Evolutionary conservation across 495 filamentous ascomycete species (phyloP), one percentile per base, ranked within the genome.

Genomic region (Penicillium silybi): DNA sequence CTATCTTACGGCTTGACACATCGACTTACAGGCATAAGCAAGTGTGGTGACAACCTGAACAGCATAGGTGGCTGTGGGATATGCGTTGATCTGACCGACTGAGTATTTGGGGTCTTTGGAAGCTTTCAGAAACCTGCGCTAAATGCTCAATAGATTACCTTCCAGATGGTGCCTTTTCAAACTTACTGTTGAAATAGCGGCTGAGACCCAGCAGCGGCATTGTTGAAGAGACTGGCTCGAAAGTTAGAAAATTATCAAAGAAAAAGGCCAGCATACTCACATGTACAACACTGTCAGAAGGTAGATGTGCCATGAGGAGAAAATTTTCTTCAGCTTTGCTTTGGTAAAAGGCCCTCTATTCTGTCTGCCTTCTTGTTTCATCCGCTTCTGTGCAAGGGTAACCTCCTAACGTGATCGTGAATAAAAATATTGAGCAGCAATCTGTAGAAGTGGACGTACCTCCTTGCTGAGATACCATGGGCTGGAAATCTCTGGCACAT

Each of bases 401-500:
- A 73, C 65, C 61, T 81, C 77, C 74, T 80, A 50, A 9, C 18
- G 26, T 42, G 13, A 20, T 8, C 2, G 18, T 44, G 25, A 20
- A 23, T 20, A 20, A 20, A 7, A 20, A 11, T 25, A 5, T 13
- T 20, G 15, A 23, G 16, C 3, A 46, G 19, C 0, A 16, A 17
- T 37, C n/a, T n/a, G 38, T 19, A 40, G 48, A 18, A 25, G 20
- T 46, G 52, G n/a, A 45, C 15, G n/a, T 49, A 74, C 75, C 46
- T 66, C 55, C 23, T 74, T 44, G 17, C 51, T 72, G 35, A 77
- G 53, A 50, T 75, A 76, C 73, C 77, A 83, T 10, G 80, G 77
- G 22, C 63, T 75, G 6, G 80, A 77, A 26, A 80, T 85, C 49
- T 82, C 74, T 0, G 81, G 83, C 0, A 83, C 75, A 48, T 85